A percentile compares a stretch with the other conserved stretches of the same genome.
Conservation (phyloP, 2,329 filamentous ascomycete genomes). For the Sarocladiaceae sp. region DNA sequence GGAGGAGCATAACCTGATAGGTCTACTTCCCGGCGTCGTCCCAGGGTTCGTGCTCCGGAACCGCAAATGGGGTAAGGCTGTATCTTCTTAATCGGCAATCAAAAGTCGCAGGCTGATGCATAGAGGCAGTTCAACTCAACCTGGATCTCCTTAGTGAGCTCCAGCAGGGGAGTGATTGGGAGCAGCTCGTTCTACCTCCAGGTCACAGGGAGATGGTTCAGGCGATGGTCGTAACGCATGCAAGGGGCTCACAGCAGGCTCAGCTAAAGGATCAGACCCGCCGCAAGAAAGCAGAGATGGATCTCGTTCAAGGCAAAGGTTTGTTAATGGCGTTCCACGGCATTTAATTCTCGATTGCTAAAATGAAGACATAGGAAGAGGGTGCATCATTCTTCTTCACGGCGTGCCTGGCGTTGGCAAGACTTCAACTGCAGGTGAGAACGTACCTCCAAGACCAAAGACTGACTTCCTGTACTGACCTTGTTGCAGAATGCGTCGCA, state of each 20-base stretch:
- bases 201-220: not conserved
- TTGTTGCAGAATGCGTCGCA: not conserved
- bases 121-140: not conserved
- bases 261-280: not conserved
- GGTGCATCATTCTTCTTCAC: conserved; percentile 40
- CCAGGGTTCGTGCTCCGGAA: not conserved
- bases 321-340: not conserved
- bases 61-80: not conserved
- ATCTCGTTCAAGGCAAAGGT: not conserved
- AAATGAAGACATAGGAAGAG: conserved; percentile 41
- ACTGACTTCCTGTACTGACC: not conserved
- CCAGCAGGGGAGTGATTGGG: not conserved
- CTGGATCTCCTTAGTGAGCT: not conserved
- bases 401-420: conserved; percentile 46
- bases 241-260: not conserved
- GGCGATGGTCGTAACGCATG: not conserved
- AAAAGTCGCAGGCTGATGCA: not conserved
- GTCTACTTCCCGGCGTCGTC: not conserved
- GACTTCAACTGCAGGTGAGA: conserved; percentile 37
- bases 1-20: not conserved
- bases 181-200: not conserved
- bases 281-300: not conserved
- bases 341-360: too few species aligned
- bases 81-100: too few species aligned
- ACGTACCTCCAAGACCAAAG: not conserved